These are phyloP conservation scores for Mycena epipterygia DNA, from an alignment of 768 basidiomycete genomes.

Conservation along the genomic window DNA sequence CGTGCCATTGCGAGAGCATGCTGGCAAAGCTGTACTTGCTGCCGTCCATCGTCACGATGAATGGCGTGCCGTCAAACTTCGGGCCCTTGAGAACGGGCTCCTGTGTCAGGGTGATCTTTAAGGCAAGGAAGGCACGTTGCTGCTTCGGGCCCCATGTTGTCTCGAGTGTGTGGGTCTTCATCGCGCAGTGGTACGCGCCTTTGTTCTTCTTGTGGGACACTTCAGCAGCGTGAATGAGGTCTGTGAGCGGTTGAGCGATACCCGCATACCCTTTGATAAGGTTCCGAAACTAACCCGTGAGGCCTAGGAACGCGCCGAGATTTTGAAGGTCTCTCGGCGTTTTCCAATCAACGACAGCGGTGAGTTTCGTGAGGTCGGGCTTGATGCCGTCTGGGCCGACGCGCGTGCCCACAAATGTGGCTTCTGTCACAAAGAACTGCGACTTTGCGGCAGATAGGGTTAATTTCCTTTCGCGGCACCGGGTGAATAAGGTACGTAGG, in stretches of 20 bases:
- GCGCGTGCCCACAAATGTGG: slow-evolving; percentile 49
- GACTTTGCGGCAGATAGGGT: slow-evolving; percentile 34
- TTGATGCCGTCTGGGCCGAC: slow-evolving; percentile 49
- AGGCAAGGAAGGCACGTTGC: too few relatives aligned
- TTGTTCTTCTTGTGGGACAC: too few relatives aligned
- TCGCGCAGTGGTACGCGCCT: too few relatives aligned
- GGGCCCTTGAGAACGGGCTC: slow-evolving; percentile 2
- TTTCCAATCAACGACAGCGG: slow-evolving; percentile 45
- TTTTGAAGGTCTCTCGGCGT: neutral
- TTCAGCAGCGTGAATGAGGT: too few relatives aligned
- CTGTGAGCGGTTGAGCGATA: too few relatives aligned
- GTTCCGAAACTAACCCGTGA: too few relatives aligned
- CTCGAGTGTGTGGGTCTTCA: too few relatives aligned
- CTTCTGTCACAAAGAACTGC: slow-evolving; percentile 50
- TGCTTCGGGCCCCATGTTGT: too few relatives aligned
- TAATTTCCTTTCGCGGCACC: slow-evolving; percentile 22
- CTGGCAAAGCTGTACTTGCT: slow-evolving; percentile 45
- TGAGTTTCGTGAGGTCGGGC: slow-evolving; percentile 53
- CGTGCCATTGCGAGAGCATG: slow-evolving; percentile 39
- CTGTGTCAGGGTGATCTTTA: neutral
- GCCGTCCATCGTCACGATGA: slow-evolving; percentile 47
- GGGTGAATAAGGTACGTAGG: slow-evolving; percentile 30
- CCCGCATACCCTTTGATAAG: too few relatives aligned
- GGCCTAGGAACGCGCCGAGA: neutral
- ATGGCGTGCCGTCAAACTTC: slow-evolving; percentile 42